These are phyloP conservation scores for Pseudocercospora fuligena DNA, from an alignment of 2,329 filamentous ascomycete genomes.

Conservation along the genomic window DNA sequence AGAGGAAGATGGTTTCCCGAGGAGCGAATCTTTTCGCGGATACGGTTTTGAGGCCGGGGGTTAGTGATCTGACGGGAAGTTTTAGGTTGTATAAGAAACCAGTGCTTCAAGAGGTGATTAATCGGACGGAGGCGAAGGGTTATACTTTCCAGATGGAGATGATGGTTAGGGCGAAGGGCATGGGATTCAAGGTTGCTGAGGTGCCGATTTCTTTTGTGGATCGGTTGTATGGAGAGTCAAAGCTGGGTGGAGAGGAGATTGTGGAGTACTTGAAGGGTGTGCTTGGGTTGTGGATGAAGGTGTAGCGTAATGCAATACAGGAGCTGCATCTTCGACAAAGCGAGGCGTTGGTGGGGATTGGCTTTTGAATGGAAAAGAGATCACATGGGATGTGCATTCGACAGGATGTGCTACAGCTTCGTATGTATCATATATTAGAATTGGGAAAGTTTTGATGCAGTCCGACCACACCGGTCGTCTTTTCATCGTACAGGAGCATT, in stretches of 20 bases:
- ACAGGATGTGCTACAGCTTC: conserved; percentile 19
- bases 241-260: conserved; percentile 93
- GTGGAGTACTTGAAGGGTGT: conserved; percentile 85
- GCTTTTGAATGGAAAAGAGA: conserved; percentile 6
- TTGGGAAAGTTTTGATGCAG: background rate
- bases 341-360: conserved; percentile 26
- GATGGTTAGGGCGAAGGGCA: conserved; percentile 95
- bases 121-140: conserved; percentile 90
- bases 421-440: conserved; percentile 16
- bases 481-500: background rate
- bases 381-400: conserved; percentile 10
- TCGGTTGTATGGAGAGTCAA: conserved; percentile 91
- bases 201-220: conserved; percentile 97
- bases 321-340: conserved; percentile 12
- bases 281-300: conserved; percentile 55
- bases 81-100: conserved; percentile 93
- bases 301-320: conserved; percentile 37
- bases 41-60: conserved; percentile 87
- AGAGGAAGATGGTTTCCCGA: conserved; percentile 74
- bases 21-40: conserved; percentile 96
- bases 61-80: conserved; percentile 92
- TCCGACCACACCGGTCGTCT: background rate
- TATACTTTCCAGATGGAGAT: conserved; percentile 99
- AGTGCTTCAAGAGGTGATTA: conserved; percentile 87
- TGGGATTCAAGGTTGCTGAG: conserved; percentile 92